Conservation (phyloP, 192 early-diverging fungal genomes). For the Gigaspora rosea region DNA sequence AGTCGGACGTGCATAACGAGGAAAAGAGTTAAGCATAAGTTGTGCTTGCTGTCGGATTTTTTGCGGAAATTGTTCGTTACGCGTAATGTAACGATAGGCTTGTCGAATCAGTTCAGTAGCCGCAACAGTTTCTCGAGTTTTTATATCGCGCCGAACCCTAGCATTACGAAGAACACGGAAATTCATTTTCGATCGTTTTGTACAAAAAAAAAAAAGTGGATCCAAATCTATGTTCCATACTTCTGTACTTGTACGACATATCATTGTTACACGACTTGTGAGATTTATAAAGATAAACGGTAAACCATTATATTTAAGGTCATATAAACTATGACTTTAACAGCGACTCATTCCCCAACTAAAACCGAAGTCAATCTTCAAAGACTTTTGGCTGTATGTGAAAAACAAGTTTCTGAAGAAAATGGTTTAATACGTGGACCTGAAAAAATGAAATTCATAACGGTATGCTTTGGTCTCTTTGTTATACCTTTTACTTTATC, state of each 20-base stretch:
- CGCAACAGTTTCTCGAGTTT: conserved; percentile 66
- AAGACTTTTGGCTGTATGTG: conserved; percentile 24
- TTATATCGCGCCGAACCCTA: conserved; percentile 69
- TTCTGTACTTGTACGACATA: no score
- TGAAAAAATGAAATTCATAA: conserved; percentile 30
- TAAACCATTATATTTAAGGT: background rate
- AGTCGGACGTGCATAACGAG: conserved; percentile 62
- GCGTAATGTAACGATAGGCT: conserved; percentile 73
- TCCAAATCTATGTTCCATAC: background rate
- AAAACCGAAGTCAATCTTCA: conserved; percentile 28
- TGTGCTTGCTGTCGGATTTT: conserved; percentile 79
- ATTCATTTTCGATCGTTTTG: background rate
- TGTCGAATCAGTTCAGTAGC: conserved; percentile 71
- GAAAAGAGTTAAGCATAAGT: conserved; percentile 66
- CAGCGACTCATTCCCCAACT: conserved; percentile 13
- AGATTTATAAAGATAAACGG: background rate
- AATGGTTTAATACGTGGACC: conserved; percentile 30
- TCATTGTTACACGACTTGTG: no score
- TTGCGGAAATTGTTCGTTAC: conserved; percentile 73
- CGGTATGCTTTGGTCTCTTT: background rate
- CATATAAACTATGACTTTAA: background rate
- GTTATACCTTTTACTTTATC: background rate
- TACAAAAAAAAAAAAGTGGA: background rate
- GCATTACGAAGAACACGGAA: conserved; percentile 40
- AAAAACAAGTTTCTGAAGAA: conserved; percentile 25